Evolutionary conservation across 176 grass and related monocot genomes (phyloP), one percentile per base, ranked within the genome.

Genomic region (Otatea glauca): DNA sequence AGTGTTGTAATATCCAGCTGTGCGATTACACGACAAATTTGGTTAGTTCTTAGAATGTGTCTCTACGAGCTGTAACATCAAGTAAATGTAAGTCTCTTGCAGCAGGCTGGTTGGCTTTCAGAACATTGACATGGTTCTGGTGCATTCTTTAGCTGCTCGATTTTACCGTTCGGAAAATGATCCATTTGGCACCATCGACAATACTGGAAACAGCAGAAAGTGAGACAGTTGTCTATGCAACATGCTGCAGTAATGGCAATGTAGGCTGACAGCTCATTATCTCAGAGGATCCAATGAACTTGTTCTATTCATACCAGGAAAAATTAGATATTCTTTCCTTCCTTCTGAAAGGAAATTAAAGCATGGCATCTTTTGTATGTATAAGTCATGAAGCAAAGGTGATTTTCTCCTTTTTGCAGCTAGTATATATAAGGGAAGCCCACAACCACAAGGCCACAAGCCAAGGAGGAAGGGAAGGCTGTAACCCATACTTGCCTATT

Each of bases 231-330:
- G 80, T 39, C 37, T 34, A 18, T 53, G 56, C 24, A 48, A 34
- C 38, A 24, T 18, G 21, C 5, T 9, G 35, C 68, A 45, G 21
- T 72, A 39, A 14, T 23, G 7, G 71, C 14, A 27, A 15, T 9
- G n/a, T 35, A 62, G 74, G 20, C 37, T 76, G 51, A 85, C 74
- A 78, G 74, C 75, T 78, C 83, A 78, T n/a, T 41, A 20, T 20
- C 15, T 32, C 38, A 78, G 83, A 78, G 83, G 51, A 78, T 78
- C 65, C 74, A 24, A 69, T 85, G 83, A 34, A 61, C 44, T 60
- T 60, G 38, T 83, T 85, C 39, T 65, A 53, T 84, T 75, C 29
- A 25, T 83, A 77, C 73, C 0, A 77, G 23, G 9, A 32, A 34
- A 34, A 65, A 16, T 1, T 16, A 65, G 62, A 47, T 13, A 72